Conservation (phyloP, 305 asterid species). For the Fraxinus platypoda region DNA sequence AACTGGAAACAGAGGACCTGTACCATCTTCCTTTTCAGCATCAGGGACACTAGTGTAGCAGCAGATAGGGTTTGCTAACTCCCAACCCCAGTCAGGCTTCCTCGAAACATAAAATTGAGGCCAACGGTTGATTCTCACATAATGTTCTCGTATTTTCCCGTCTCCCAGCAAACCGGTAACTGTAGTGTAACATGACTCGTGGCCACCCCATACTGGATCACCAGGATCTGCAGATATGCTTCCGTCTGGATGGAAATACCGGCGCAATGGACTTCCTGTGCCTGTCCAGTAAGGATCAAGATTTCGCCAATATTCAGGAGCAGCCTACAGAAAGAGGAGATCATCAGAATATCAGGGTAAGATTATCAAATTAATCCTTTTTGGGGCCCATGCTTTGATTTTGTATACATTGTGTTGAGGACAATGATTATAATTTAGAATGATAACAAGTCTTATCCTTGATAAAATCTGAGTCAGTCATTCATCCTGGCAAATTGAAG, state of each 20-base stretch:
- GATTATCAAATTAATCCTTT: not conserved
- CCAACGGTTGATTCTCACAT: conserved; percentile 83
- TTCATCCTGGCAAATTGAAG: not conserved
- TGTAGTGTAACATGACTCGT: conserved; percentile 64
- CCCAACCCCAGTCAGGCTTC: conserved; percentile 81
- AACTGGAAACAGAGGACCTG: conserved; percentile 50
- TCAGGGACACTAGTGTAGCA: conserved; percentile 66
- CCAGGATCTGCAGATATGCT: conserved; percentile 64
- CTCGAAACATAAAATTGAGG: conserved; percentile 53
- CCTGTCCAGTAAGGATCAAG: conserved; percentile 79
- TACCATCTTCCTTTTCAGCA: conserved; percentile 48
- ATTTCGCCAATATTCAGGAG: conserved; percentile 71
- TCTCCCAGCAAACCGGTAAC: conserved; percentile 59
- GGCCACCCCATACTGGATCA: conserved; percentile 88
- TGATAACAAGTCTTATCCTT: not conserved
- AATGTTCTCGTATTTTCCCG: conserved; percentile 67
- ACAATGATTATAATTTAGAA: not conserved
- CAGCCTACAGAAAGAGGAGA: conserved; percentile 39
- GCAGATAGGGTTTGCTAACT: conserved; percentile 48
- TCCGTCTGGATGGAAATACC: conserved; percentile 80
- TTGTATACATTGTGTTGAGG: not conserved
- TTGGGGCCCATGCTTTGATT: not conserved
- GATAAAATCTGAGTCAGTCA: not conserved
- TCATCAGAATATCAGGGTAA: not conserved
- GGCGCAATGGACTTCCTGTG: conserved; percentile 46